Evolutionary conservation across 495 filamentous ascomycete species (phyloP), one percentile per base, ranked within the genome.

Genomic region (Pyrenula massariospora): DNA sequence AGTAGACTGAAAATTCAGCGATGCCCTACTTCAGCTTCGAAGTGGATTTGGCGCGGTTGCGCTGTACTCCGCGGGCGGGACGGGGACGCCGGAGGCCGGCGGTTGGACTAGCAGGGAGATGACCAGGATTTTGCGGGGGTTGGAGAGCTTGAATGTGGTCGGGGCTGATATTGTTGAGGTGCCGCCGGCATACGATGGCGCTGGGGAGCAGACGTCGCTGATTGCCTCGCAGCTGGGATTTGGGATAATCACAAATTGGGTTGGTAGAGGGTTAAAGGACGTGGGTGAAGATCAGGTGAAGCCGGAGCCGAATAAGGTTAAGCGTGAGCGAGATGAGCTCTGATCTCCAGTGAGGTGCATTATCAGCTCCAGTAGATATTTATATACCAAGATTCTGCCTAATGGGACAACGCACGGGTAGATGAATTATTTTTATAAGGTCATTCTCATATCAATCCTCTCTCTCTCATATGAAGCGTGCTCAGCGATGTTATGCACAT

Each of bases 201-300:
- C 64, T 2, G 77, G 73, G 10, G 74, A 78, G 61, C 74, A 66
- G 8, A 77, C 76, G 0, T 66, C 67, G 1, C 61, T 79, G 10
- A 73, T 75, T 3, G 74, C 75, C 0, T 74, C 76, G 1, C 71
- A 77, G 66, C 71, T 82, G 20, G 78, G 79, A 21, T 87, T 79
- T 62, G 84, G 87, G 71, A 73, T 87, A 15, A 62, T 87, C 64
- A 86, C 76, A 23, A 75, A 79, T 22, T 83, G 84, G 75, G 82
- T 84, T 0, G 83, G 81, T 69, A 68, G 69, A 62, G 65, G 63
- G 36, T 56, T 65, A 59, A 63, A 55, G 53, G 56, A 52, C 58
- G 63, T 66, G 59, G 57, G 59, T 50, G 60, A 56, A 60, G 58
- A 42, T 25, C 50, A 60, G 52, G 20, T 19, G 19, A 24, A 19